Percentiles rank a stretch among this genome's conserved stretches.
These are phyloP conservation scores for Crataegus laevigata DNA, from an alignment of 306 rosid species.

Conservation along the genomic window DNA sequence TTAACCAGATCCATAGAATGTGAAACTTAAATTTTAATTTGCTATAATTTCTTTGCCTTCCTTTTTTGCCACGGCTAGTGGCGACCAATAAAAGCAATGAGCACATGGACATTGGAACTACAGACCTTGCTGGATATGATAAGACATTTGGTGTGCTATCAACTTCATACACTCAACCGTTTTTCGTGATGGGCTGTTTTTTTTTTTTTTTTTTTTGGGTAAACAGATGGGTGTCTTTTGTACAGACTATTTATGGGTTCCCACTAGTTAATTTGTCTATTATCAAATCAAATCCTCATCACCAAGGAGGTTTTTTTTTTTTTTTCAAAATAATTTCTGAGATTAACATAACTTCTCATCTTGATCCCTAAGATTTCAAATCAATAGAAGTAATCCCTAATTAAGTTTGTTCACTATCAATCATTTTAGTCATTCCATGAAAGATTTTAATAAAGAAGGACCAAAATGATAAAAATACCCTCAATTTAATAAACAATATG, in stretches of 20 bases:
- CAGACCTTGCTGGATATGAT: neutral
- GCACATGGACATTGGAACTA: neutral
- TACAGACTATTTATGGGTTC: neutral
- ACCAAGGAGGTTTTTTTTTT: no score
- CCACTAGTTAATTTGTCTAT: neutral
- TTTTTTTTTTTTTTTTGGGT: no score
- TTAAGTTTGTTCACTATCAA: no score
- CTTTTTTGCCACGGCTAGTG: conserved; percentile 10
- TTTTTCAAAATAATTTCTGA: no score
- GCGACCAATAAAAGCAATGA: neutral
- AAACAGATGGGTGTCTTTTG: no score
- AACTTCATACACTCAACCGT: neutral
- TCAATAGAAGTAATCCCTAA: no score
- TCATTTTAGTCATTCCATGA: no score
- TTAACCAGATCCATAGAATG: neutral
- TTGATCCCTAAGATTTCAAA: no score
- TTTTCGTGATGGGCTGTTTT: neutral
- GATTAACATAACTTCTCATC: no score
- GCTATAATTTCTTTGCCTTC: neutral
- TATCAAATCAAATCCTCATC: neutral
- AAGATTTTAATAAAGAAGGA: no score
- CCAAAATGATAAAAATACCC: no score
- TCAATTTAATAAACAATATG: no score
- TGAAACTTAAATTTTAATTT: conserved; percentile 6
- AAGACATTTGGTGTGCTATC: neutral